Evolutionary conservation across 257 asterid genomes (phyloP), one percentile per base, ranked within the genome.

Genomic region (Solanum etuberosum): DNA sequence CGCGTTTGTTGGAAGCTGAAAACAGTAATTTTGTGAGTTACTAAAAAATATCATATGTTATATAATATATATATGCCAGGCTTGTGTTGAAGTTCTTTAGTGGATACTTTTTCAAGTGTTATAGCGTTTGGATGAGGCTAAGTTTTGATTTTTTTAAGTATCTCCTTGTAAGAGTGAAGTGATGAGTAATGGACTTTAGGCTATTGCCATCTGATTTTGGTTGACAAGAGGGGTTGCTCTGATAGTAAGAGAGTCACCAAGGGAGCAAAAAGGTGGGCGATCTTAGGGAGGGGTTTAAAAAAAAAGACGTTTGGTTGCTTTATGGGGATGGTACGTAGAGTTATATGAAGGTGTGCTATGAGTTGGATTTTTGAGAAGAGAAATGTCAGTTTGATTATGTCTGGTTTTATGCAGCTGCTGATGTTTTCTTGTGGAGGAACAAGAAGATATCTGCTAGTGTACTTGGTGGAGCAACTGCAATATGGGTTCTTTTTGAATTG

Each of bases 401-500:
- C 46, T 25, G 29, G 37, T 73, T 57, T 83, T 16, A 23, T 51
- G 86, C 72, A 83, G 86, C 46, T 54, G 86, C 48, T 51, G 86
- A 83, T 83, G 46, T 83, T 31, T 54, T 83, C 48, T 83, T 83
- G 72, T 83, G 86, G 86, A 54, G 86, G 43, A 54, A 54, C 86
- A 83, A 51, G 72, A 83, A 31, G 72, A 27, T 83, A 51, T 83
- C 86, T 83, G 86, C 86, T 83, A 59, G 72, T 51, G 72, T 83
- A 35, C 72, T 83, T 83, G 86, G 86, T 83, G 86, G 42, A 51
- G 43, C 72, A 18, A 83, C 72, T 51, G 72, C 86, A 31, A 31
- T 83, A 29, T 83, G 86, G 72, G 72, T 83, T 83, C 72, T 77
- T 77, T 77, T 77, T n/a, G 59, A 77, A 77, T 77, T 77, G 83